Conservation (phyloP, 257 asterid species). For the Penstemon eatonii region DNA sequence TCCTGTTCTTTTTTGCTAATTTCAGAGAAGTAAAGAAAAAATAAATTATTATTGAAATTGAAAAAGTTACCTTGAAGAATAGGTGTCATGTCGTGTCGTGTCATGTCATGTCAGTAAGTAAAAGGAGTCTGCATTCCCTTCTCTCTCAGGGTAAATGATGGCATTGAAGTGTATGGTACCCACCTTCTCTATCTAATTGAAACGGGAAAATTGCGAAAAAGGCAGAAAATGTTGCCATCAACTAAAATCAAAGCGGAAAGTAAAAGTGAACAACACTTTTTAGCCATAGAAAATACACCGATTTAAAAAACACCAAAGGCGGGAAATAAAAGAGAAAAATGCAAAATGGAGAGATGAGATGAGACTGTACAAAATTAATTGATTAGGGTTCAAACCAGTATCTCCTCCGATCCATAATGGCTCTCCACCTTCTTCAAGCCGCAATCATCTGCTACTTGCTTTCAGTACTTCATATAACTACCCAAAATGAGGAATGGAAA, state of each 20-base stretch:
- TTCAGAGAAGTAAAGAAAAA: too few species aligned
- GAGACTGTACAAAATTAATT: background rate
- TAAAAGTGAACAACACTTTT: background rate
- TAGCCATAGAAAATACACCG: background rate
- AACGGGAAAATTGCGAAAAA: background rate
- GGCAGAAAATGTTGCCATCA: slow-evolving; percentile 2
- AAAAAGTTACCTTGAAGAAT: too few species aligned
- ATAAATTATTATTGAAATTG: too few species aligned
- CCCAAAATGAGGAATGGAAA: slow-evolving; percentile 31
- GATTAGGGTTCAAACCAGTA: slow-evolving; percentile 26
- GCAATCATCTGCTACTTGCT: slow-evolving; percentile 25
- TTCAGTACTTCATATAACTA: slow-evolving; percentile 2
- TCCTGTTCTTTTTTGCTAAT: too few species aligned
- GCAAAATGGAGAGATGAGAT: background rate
- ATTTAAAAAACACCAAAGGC: slow-evolving; percentile 8
- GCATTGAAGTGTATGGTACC: too few species aligned
- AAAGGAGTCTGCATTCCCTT: too few species aligned
- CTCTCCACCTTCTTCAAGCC: slow-evolving; percentile 15
- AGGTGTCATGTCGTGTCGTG: too few species aligned
- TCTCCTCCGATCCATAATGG: slow-evolving; percentile 16
- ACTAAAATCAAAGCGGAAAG: background rate
- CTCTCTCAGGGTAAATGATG: too few species aligned
- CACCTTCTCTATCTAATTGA: background rate
- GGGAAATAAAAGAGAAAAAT: slow-evolving; percentile 14
- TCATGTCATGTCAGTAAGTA: too few species aligned